A percentile compares a stretch with the other conserved stretches of the same genome.
phyloP scores from a whole-genome alignment of 2,329 filamentous ascomycete genomes.

The Camillea tinctor region DNA sequence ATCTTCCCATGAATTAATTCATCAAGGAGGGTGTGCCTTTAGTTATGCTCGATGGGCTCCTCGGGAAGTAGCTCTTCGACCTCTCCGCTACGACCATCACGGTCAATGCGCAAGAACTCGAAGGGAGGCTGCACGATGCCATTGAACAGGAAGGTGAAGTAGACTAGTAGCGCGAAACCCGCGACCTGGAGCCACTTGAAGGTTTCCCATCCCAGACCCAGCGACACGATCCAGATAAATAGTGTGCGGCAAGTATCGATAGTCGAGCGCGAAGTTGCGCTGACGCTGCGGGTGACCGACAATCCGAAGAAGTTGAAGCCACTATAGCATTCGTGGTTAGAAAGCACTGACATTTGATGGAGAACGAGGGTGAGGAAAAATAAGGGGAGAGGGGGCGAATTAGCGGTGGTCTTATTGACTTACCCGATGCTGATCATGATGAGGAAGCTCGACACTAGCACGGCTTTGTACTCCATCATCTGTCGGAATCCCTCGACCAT shows the following conservation, averaged over 20 bases:
- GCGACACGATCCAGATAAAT: slow-evolving; percentile 96
- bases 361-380: background rate
- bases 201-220: slow-evolving; percentile 91
- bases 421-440: slow-evolving; percentile 99
- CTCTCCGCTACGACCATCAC: slow-evolving; percentile 40
- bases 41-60: slow-evolving; percentile 74
- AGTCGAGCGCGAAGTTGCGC: slow-evolving; percentile 88
- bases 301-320: slow-evolving; percentile 99
- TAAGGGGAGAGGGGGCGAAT: background rate
- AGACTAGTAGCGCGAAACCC: slow-evolving; percentile 87
- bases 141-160: slow-evolving; percentile 96
- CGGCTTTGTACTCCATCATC: slow-evolving; percentile 67
- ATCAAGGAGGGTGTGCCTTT: background rate
- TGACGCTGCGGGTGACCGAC: slow-evolving; percentile 84
- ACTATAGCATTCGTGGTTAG: slow-evolving; percentile 43
- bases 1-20: too few species aligned
- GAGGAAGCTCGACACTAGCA: slow-evolving; percentile 75
- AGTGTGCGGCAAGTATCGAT: slow-evolving; percentile 97
- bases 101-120: slow-evolving; percentile 55
- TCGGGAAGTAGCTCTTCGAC: slow-evolving; percentile 72
- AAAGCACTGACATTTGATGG: slow-evolving; percentile 3
- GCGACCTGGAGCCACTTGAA: slow-evolving; percentile 96
- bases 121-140: slow-evolving; percentile 85
- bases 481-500: slow-evolving; percentile 81
- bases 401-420: slow-evolving; percentile 30